Evolutionary conservation across 495 filamentous ascomycete genomes (phyloP), one percentile per base, ranked within the genome.

Genomic region (Apodospora peruviana): DNA sequence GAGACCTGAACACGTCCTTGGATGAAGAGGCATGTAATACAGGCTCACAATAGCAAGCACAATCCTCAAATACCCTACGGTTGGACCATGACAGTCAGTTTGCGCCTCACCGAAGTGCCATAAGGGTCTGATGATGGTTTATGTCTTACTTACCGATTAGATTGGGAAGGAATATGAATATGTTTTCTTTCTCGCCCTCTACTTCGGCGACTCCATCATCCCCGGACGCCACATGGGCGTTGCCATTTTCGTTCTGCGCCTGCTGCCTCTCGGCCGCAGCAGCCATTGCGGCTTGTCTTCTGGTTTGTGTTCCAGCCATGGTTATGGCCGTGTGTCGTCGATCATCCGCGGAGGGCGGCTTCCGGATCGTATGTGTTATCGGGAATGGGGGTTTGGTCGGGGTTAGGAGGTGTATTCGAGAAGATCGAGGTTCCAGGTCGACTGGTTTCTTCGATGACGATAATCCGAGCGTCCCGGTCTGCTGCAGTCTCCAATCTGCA

Each of bases 11-110:
- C 93, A 97, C 20, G 91, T 96, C 60, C 91, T 83, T 3, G 93
- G 93, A 64, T 98, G 93, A 24, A 96, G 78, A 19, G 91, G 90
- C 93, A 97, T 97, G 75, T 94, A 98, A 74, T 96, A 96, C 51
- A 98, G 84, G 42, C 91, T 95, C 34, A 87, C 88, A 51, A 95
- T 72, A 52, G 91, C 87, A 47, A 98, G 82, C 53, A 96, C 72
- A 59, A 97, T 85, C 56, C 93, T 86, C 47, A 74, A 77, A 70
- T 97, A 97, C 54, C 93, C 91, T 95, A 47, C 8, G 22, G 37
- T 19, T 11, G 10, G 16, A n/a, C 9, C 36, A 11, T 12, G 10
- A 11, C 10, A n/a, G 18, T 41, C 19, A 41, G 39, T 20, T 41
- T 12, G 39, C 18, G 2, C 14, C 4, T 22, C 2, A 24, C 16